These are phyloP conservation scores for Ceratobasidium theobromae DNA, from an alignment of 1,284 basidiomycete genomes.

Conservation along the genomic window DNA sequence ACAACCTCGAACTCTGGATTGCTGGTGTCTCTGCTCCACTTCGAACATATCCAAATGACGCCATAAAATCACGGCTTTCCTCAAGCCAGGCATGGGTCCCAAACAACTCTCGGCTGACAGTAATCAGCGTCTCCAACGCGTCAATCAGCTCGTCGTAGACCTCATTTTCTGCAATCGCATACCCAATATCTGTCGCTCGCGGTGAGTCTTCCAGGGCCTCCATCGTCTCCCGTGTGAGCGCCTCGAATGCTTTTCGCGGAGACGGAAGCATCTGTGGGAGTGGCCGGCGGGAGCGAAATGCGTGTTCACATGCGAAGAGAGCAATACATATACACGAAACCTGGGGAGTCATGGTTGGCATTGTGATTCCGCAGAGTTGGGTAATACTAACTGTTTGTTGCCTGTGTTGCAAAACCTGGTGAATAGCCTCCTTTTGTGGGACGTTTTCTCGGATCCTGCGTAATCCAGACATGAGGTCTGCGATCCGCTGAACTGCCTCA, in stretches of 20 bases:
- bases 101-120: constrained; percentile 49
- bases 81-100: constrained; percentile 50
- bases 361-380: not conserved
- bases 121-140: constrained; percentile 49
- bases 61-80: too few relatives aligned
- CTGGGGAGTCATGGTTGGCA: constrained; percentile 36
- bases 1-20: constrained; percentile 10
- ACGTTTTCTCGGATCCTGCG: constrained; percentile 55
- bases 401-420: constrained; percentile 49
- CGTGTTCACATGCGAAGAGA: constrained; percentile 55
- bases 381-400: constrained; percentile 48
- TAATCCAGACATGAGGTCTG: constrained; percentile 53
- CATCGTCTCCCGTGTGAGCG: constrained; percentile 43
- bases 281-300: constrained; percentile 52
- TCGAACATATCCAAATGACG: not conserved
- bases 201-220: constrained; percentile 9
- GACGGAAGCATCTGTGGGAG: constrained; percentile 57
- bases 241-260: constrained; percentile 47
- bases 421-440: constrained; percentile 49
- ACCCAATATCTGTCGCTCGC: constrained; percentile 20
- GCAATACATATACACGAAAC: constrained; percentile 53
- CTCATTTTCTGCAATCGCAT: constrained; percentile 48
- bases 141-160: constrained; percentile 51
- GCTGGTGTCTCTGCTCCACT: constrained; percentile 24
- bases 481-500: constrained; percentile 47